A percentile compares a stretch with the other conserved stretches of the same genome.
These are phyloP conservation scores for Hansenula sp. DNA, from an alignment of 1,139 yeast genomes.

Conservation along the genomic window DNA sequence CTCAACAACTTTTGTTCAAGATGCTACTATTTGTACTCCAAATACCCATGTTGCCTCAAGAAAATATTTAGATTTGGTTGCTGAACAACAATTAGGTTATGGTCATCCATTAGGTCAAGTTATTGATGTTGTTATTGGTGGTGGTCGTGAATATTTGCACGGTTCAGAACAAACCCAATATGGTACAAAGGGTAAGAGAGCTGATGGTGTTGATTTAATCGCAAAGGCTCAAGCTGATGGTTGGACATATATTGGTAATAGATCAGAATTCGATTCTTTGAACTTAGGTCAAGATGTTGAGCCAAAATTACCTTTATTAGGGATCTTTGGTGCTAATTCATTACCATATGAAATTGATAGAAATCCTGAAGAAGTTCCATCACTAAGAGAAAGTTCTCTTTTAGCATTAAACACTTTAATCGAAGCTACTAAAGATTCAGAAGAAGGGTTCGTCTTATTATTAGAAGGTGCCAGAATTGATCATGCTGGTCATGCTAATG, in stretches of 20 bases:
- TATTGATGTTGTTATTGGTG: slow-evolving; percentile 23
- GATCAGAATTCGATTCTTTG: slow-evolving; percentile 14
- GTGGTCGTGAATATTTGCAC: slow-evolving; percentile 23
- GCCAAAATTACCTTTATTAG: slow-evolving; percentile 18
- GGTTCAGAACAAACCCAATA: slow-evolving; percentile 17
- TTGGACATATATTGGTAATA: slow-evolving; percentile 22
- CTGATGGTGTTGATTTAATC: slow-evolving; percentile 20
- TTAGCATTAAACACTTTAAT: slow-evolving; percentile 21
- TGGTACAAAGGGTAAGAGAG: slow-evolving; percentile 18
- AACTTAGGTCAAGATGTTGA: slow-evolving; percentile 10
- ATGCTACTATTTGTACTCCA: slow-evolving; percentile 24
- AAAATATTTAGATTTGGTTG: slow-evolving; percentile 18
- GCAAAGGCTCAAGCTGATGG: slow-evolving; percentile 20
- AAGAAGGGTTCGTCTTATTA: slow-evolving; percentile 21
- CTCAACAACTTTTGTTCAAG: slow-evolving; percentile 23
- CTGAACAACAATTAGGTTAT: slow-evolving; percentile 22
- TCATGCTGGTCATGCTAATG: slow-evolving; percentile 22
- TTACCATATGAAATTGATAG: slow-evolving; percentile 21
- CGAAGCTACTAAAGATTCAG: slow-evolving; percentile 19
- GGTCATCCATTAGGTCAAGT: slow-evolving; percentile 22
- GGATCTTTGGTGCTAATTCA: slow-evolving; percentile 14
- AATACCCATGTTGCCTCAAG: slow-evolving; percentile 19
- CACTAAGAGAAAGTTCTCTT: slow-evolving; percentile 18
- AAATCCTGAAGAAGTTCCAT: slow-evolving; percentile 18
- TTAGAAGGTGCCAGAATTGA: slow-evolving; percentile 24